Percentiles rank a stretch among this genome's conserved stretches.
Evolutionary conservation across 1,139 yeast species (phyloP).

Genomic region (Arxiozyma slooffiae): DNA sequence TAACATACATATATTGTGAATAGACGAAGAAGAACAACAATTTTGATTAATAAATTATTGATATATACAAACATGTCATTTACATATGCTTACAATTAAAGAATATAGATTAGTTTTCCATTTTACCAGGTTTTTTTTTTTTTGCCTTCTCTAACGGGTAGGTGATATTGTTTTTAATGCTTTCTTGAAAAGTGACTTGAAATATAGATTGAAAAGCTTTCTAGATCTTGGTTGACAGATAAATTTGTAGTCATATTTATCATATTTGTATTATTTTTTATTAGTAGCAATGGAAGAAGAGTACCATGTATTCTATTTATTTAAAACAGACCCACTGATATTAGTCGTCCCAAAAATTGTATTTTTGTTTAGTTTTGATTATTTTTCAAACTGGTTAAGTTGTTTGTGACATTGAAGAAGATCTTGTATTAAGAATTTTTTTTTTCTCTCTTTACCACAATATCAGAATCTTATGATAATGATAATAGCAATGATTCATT

Average conservation of each 20-base stretch:
- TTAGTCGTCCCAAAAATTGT: neutral
- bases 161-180: constrained; percentile 44
- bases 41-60: no score
- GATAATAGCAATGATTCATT: constrained; percentile 8
- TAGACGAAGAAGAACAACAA: no score
- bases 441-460: constrained; percentile 11
- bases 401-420: constrained; percentile 53
- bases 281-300: neutral
- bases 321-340: neutral
- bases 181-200: constrained; percentile 42
- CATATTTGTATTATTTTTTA: no score
- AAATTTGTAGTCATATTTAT: constrained; percentile 6
- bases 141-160: constrained; percentile 61
- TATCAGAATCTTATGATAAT: neutral
- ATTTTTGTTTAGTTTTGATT: constrained; percentile 19
- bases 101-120: constrained; percentile 36
- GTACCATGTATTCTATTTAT: no score
- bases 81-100: constrained; percentile 8
- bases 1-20: no score
- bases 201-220: constrained; percentile 51
- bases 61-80: no score
- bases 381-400: constrained; percentile 43
- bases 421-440: constrained; percentile 41
- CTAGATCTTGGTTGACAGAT: constrained; percentile 31
- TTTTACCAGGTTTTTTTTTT: constrained; percentile 60